Base-by-base conservation (phyloP, 2,329 filamentous ascomycete species). In the Aureobasidium mangrovei region DNA sequence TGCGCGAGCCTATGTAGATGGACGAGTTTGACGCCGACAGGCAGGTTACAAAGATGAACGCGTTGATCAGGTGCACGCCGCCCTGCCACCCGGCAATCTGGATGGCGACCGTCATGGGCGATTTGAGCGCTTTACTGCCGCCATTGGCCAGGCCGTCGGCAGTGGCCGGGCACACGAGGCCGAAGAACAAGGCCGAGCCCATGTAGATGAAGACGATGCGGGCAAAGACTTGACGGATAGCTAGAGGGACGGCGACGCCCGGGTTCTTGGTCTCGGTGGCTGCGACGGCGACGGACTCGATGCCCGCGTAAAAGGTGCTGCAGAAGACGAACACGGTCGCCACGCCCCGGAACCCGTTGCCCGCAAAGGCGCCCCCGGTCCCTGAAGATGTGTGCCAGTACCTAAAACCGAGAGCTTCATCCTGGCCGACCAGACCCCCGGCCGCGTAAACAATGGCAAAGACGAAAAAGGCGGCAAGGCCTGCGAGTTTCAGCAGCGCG, bases 1-100 rank as follows among this genome's bases (percentile, higher is more conserved):
- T 90, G 26, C 87, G 80, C 3, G 84, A 86, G 42, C 82, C 82
- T 60, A 91, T 87, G 66, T 90, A 91, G 58, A 91, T 85, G 7
- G 83, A 86, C 51, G 80, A 83, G 69, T 91, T 91, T 60, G 85
- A 79, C 18, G 85, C 84, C 0, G 78, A 83, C 36, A 88, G 73
- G 54, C 86, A 86, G 9, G 86, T 87, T 7, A 88, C 72, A 48
- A 91, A 77, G 62, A 88, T 87, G 63, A 88, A 84, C 38, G 82
- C 84, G 60, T 91, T 91, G 71, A 91, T 85, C 1, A 91, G 77
- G 64, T 91, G 82, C 1, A 86, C 84, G 53, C 84, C 86, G 28
- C 79, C 81, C 53, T 84, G 69, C 79, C 84, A 90, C 1, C 86
- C 86, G 1, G 86, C 86, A 56, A 81, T 87, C 58, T 85, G 80